Evolutionary conservation across 192 early-diverging fungal species (phyloP), one percentile per base, ranked within the genome.

Genomic region (Podila epigama): DNA sequence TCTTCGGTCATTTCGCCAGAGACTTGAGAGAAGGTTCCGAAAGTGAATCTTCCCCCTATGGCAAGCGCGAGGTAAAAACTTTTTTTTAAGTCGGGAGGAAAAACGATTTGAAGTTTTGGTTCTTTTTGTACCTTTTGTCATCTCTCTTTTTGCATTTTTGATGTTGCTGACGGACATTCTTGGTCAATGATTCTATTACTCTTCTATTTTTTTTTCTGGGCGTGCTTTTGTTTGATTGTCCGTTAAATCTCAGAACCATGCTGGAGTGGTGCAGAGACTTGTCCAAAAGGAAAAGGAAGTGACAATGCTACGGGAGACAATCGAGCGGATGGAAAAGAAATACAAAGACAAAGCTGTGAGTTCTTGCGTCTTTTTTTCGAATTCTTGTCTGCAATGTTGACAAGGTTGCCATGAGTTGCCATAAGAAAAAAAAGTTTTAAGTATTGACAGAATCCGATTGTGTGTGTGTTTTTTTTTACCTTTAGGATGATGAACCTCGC

Each of bases 271-370:
- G 48, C 73, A 68, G 59, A 62, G 73, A 64, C 51, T 77, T 44
- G 73, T 77, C 28, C 73, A 77, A 51, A 77, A 77, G 51, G 73
- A 77, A 29, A 77, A 77, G 50, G 73, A 77, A 54, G 73, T 68
- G 13, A 56, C 61, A 16, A 65, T 68, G 51, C 66, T 77, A 41
- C 73, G 73, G 29, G 73, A 77, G 61, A 77, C 73, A 4, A 68
- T 77, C 51, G 73, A 77, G 13, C 56, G 59, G 27, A 68, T 77
- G 66, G 66, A 77, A 51, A 77, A 77, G 28, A 77, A 77, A 66
- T 77, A 77, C 61, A 77, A 68, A 58, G 73, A 77, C 73, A 77
- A 68, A 50, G 73, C 73, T 67, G 71, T 75, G 71, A 75, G 71
- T 75, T 40, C n/a, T n/a, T n/a, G n/a, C n/a, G n/a, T n/a, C n/a